Conservation (phyloP, 768 basidiomycete species). For the Tulasnella sp. region DNA sequence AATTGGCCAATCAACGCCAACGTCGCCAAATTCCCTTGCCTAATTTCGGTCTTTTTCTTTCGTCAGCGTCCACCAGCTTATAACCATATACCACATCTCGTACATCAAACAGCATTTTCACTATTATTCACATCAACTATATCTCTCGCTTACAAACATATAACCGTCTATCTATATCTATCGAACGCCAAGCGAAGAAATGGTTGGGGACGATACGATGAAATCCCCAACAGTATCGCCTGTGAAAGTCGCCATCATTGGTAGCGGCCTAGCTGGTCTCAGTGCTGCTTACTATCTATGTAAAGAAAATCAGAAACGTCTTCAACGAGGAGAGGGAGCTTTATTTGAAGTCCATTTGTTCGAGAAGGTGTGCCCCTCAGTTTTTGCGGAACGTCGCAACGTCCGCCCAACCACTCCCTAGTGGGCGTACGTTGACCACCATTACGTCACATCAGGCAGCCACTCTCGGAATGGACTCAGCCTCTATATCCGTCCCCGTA, state of each 20-base stretch:
- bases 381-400: background rate
- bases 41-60: background rate
- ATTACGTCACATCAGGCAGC: slow-evolving; percentile 36
- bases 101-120: background rate
- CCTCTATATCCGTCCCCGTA: slow-evolving; percentile 28
- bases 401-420: too few species aligned
- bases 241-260: slow-evolving; percentile 61
- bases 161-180: too few species aligned
- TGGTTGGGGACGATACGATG: background rate
- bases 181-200: background rate
- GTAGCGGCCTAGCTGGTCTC: slow-evolving; percentile 66
- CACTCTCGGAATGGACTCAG: slow-evolving; percentile 56
- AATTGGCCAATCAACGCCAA: background rate
- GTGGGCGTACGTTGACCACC: background rate
- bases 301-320: slow-evolving; percentile 32
- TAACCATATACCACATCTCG: background rate
- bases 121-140: too few species aligned
- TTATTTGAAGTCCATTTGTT: slow-evolving; percentile 60
- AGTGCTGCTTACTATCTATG: slow-evolving; percentile 55
- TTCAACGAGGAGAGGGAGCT: background rate
- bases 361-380: slow-evolving; percentile 51
- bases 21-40: background rate
- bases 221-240: background rate
- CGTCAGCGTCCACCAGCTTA: background rate
- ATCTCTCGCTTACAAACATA: too few species aligned